These are phyloP conservation scores for Lactarius vividus DNA, from an alignment of 768 basidiomycete genomes.

Conservation along the genomic window DNA sequence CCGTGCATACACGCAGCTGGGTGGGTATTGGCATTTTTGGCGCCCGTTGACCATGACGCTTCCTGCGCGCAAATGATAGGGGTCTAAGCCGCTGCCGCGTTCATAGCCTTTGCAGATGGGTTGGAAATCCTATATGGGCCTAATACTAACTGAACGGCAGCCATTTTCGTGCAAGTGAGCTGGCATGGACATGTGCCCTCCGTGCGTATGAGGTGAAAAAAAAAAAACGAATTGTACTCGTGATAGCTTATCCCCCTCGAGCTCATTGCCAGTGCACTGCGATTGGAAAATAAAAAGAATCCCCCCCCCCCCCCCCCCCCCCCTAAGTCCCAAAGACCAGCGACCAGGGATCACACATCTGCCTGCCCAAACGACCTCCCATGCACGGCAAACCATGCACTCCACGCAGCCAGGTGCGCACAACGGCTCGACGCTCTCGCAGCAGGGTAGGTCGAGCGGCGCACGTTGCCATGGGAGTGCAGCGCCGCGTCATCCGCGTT, in stretches of 20 bases:
- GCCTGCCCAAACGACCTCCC: background rate
- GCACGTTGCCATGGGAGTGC: background rate
- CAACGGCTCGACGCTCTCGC: constrained; percentile 4
- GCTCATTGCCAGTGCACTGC: too few species aligned
- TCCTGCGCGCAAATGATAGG: background rate
- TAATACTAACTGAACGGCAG: background rate
- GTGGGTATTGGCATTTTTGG: constrained; percentile 1
- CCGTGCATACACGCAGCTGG: background rate
- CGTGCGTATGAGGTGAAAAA: background rate
- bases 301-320: too few species aligned
- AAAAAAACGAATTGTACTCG: background rate
- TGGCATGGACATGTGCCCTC: background rate
- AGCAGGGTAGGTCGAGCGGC: too few species aligned
- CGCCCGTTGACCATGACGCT: background rate
- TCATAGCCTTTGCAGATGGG: background rate
- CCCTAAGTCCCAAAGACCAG: background rate
- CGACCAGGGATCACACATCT: too few species aligned
- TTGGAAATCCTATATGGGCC: background rate
- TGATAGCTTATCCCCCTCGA: background rate
- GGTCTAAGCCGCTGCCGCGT: background rate
- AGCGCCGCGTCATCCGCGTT: constrained; percentile 7
- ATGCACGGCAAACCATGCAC: background rate
- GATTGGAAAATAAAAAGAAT: background rate
- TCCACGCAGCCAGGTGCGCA: constrained; percentile 10
- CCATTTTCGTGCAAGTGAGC: background rate